These are phyloP conservation scores for Citeromyces siamensis DNA, from an alignment of 1,139 yeast genomes.

Conservation along the genomic window DNA sequence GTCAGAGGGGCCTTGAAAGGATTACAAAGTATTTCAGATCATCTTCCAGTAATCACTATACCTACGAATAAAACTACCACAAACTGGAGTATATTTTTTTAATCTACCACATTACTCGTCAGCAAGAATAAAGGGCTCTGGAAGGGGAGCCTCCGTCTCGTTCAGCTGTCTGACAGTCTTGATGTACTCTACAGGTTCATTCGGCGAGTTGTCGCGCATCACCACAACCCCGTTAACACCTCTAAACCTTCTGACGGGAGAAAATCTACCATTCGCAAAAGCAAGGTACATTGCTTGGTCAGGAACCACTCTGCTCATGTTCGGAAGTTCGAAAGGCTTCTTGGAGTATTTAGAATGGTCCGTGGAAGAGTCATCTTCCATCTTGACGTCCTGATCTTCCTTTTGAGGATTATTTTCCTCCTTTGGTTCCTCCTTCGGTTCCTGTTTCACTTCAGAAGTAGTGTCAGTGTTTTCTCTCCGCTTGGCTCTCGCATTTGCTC, in stretches of 20 bases:
- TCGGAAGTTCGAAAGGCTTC: constrained; percentile 51
- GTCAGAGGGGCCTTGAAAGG: too few species aligned
- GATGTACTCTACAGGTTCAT: constrained; percentile 52
- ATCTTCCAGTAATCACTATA: too few species aligned
- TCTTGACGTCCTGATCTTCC: constrained; percentile 9
- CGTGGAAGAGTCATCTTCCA: constrained; percentile 20
- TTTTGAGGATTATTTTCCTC: constrained; percentile 22
- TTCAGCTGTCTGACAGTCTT: constrained; percentile 80
- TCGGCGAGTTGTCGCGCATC: constrained; percentile 58
- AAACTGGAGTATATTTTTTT: too few species aligned
- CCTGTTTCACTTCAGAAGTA: constrained; percentile 13
- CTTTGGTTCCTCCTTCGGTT: constrained; percentile 21
- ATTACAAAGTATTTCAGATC: too few species aligned
- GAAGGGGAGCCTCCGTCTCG: constrained; percentile 80
- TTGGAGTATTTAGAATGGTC: constrained; percentile 12
- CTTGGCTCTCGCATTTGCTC: constrained; percentile 87
- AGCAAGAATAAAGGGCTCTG: constrained; percentile 66
- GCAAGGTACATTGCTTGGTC: constrained; percentile 76
- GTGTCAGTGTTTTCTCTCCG: constrained; percentile 27
- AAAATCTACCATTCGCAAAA: constrained; percentile 64
- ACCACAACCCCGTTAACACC: constrained; percentile 78
- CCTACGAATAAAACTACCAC: too few species aligned
- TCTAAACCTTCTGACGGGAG: constrained; percentile 71
- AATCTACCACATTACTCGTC: constrained; percentile 25
- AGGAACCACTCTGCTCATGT: constrained; percentile 87